Evolutionary conservation across 257 asterid genomes (phyloP).

Genomic region (Plantago major): DNA sequence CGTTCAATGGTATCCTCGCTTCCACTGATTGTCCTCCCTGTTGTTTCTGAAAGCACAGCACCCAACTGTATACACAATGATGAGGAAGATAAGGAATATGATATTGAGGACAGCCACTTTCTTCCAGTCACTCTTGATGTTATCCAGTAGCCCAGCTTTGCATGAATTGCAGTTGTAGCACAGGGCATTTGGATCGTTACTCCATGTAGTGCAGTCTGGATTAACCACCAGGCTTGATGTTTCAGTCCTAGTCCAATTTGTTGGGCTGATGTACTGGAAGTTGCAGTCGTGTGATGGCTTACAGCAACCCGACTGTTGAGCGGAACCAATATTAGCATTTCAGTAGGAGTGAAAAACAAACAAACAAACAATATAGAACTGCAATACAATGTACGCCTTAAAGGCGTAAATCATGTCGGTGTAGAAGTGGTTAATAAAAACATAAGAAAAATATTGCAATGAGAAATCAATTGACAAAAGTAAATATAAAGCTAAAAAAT

Average conservation of each 20-base stretch:
- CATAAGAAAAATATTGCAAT: too few relatives aligned
- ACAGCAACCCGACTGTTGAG: conserved; percentile 88
- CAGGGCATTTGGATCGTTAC: conserved; percentile 38
- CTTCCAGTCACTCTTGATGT: conserved; percentile 78
- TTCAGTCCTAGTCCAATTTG: conserved; percentile 55
- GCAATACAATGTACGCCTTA: too few relatives aligned
- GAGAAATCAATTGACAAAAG: too few relatives aligned
- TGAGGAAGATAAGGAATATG: conserved; percentile 62
- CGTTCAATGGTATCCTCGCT: conserved; percentile 75
- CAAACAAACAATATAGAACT: not conserved
- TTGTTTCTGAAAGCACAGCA: conserved; percentile 88
- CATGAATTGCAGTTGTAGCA: conserved; percentile 81
- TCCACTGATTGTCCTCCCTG: conserved; percentile 68
- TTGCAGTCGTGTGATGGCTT: conserved; percentile 77
- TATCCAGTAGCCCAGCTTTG: conserved; percentile 88
- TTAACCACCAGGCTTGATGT: conserved; percentile 19
- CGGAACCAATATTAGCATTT: not conserved
- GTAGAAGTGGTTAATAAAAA: not conserved
- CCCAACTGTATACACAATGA: conserved; percentile 77
- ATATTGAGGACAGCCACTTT: conserved; percentile 69
- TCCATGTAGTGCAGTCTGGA: conserved; percentile 63
- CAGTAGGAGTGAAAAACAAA: not conserved
- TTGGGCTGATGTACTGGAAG: conserved; percentile 62
- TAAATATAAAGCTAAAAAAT: too few relatives aligned
- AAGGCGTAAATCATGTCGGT: too few relatives aligned